Evolutionary conservation across 352 stramenopile genomes (phyloP), one percentile per base, ranked within the genome.

Genomic region (Pythium myriotylum): DNA sequence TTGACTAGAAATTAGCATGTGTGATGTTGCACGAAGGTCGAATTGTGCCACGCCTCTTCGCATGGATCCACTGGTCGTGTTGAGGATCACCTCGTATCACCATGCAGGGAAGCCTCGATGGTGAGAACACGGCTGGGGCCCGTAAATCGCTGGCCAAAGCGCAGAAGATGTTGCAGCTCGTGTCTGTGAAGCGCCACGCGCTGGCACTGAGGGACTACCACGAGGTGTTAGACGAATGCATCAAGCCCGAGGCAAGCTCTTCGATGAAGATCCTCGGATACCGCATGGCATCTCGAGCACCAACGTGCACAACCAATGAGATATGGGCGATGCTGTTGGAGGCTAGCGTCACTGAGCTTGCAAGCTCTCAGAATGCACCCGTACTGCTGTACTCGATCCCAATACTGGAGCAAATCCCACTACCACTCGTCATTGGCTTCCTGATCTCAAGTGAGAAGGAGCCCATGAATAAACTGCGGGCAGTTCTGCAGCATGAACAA

Each of bases 391-490:
- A 76, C 60, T 71, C 79, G 26, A 62, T 91, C 52, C 74, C 80
- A 17, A 62, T 89, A 23, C 57, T 95, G 14, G 69, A 79, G 54
- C 65, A 81, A 32, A 61, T 91, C 23, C 86, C 86, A 19, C 26
- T 84, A 17, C 73, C 74, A 32, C 72, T 91, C 16, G 67, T 92
- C 20, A 54, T 94, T 16, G 50, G 72, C 1, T 92, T 95, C 40
- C 58, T 95, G 23, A 57, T 86, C 20, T 70, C 81, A 9, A 68
- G 71, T 12, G 86, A 95, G 49, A 78, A 79, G 37, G 84, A 92
- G 37, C 78, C 81, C 1, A 88, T 92, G 76, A 93, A 92, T 59
- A 92, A 92, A 49, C 56, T 95, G 41, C 79, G 81, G 5, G 59
- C 72, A 3, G 67, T 85, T 52, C 67, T 95, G 4, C 76, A 72